Percentiles rank a stretch among this genome's conserved stretches.
Evolutionary conservation across 1,139 yeast genomes (phyloP).

Genomic region (Blastobotrys aristatus): DNA sequence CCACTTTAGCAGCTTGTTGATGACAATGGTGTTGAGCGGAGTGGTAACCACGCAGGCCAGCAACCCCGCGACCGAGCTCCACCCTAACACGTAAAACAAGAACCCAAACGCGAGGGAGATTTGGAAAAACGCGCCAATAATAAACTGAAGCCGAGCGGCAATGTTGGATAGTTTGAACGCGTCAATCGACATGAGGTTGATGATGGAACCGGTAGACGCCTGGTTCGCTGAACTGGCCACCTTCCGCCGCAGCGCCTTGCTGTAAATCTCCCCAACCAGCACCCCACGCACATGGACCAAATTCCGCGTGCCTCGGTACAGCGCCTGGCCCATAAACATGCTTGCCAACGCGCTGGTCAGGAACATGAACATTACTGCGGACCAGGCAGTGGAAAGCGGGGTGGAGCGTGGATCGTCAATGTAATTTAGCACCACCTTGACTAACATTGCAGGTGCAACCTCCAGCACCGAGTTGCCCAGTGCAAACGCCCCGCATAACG

Average conservation of each 20-base stretch:
- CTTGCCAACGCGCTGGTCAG: slow-evolving; percentile 24
- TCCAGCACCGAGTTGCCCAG: slow-evolving; percentile 21
- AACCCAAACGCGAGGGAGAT: slow-evolving; percentile 59
- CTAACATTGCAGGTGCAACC: slow-evolving; percentile 73
- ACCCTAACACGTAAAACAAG: slow-evolving; percentile 69
- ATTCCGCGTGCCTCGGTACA: slow-evolving; percentile 80
- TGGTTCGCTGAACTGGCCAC: slow-evolving; percentile 41
- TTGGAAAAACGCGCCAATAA: slow-evolving; percentile 68
- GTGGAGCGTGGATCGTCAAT: slow-evolving; percentile 49
- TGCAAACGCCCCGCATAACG: background rate
- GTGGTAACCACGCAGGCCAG: slow-evolving; percentile 61
- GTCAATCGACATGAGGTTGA: slow-evolving; percentile 92
- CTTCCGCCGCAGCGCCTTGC: slow-evolving; percentile 83
- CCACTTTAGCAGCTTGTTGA: slow-evolving; percentile 53
- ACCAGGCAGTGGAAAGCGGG: background rate
- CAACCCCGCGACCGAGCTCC: slow-evolving; percentile 90
- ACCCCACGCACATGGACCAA: slow-evolving; percentile 82
- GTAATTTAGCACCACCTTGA: slow-evolving; percentile 74
- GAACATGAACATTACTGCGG: background rate
- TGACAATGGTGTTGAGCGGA: slow-evolving; percentile 69
- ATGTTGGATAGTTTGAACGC: slow-evolving; percentile 89
- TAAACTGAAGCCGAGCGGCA: slow-evolving; percentile 78
- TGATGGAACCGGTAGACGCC: slow-evolving; percentile 61
- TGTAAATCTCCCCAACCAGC: slow-evolving; percentile 75
- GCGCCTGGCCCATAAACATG: slow-evolving; percentile 17